Percentiles rank a stretch among this genome's conserved stretches.
Conservation (phyloP, 1,284 basidiomycete genomes). For the Golubevia pallescens region DNA sequence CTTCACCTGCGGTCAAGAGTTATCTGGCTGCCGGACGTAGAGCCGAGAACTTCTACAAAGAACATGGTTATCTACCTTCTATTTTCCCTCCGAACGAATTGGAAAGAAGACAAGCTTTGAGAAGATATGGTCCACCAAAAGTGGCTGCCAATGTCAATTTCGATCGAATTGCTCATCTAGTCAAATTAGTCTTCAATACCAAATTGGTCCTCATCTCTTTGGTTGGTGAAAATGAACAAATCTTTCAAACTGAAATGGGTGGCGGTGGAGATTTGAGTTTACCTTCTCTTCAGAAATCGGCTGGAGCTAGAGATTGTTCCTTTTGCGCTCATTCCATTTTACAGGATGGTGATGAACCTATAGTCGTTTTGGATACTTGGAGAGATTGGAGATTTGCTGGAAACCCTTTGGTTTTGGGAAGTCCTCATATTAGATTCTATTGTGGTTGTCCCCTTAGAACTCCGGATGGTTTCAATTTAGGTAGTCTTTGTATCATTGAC, state of each 20-base stretch:
- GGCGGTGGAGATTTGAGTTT: slow-evolving; percentile 41
- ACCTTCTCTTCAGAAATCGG: slow-evolving; percentile 24
- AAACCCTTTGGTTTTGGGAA: slow-evolving; percentile 77
- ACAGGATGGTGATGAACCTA: slow-evolving; percentile 84
- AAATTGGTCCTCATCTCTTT: slow-evolving; percentile 82
- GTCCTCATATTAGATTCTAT: slow-evolving; percentile 81
- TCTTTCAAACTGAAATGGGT: slow-evolving; percentile 84
- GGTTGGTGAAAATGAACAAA: slow-evolving; percentile 80
- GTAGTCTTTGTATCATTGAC: slow-evolving; percentile 84
- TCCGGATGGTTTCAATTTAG: slow-evolving; percentile 86
- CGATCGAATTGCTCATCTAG: slow-evolving; percentile 84
- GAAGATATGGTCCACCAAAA: slow-evolving; percentile 48
- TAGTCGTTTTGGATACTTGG: slow-evolving; percentile 79
- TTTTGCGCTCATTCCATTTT: slow-evolving; percentile 84
- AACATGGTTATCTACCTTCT: slow-evolving; percentile 47
- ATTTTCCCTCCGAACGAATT: slow-evolving; percentile 46
- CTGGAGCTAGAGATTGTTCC: slow-evolving; percentile 72
- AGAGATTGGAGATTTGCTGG: slow-evolving; percentile 86
- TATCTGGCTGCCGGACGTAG: slow-evolving; percentile 39
- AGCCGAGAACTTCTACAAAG: slow-evolving; percentile 43
- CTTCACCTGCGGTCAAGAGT: slow-evolving; percentile 12
- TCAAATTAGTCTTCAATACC: slow-evolving; percentile 89
- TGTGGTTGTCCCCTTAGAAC: slow-evolving; percentile 88
- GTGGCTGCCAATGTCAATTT: slow-evolving; percentile 81
- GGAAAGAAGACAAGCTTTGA: slow-evolving; percentile 36